These are phyloP conservation scores for Schizothecium vesticola DNA, from an alignment of 495 filamentous ascomycete species.

Conservation along the genomic window DNA sequence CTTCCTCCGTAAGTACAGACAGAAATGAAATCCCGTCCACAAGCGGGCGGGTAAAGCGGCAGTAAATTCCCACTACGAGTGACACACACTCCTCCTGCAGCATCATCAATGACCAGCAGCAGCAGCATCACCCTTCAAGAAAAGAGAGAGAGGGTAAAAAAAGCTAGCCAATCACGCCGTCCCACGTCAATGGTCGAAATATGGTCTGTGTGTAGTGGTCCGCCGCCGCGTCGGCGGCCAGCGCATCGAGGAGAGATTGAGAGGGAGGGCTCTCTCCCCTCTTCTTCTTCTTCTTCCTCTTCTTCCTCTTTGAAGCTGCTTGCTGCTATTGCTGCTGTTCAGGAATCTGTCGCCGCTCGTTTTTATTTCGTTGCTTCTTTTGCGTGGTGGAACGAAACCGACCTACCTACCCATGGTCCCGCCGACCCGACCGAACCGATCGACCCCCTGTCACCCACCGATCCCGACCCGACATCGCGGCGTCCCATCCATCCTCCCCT, in stretches of 20 bases:
- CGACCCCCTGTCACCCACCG: not conserved
- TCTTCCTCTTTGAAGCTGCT: not conserved
- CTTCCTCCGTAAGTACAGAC: not conserved
- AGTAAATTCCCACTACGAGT: not conserved
- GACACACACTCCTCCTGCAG: not conserved
- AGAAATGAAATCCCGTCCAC: not conserved
- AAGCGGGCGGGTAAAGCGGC: not conserved
- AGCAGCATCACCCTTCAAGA: no score
- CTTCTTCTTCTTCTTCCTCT: not conserved
- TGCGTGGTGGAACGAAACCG: not conserved
- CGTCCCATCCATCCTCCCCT: not conserved
- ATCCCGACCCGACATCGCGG: not conserved
- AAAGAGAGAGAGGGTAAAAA: not conserved
- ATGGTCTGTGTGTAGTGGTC: conserved; percentile 28
- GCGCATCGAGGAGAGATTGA: not conserved
- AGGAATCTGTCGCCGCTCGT: not conserved
- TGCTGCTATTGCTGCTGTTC: not conserved
- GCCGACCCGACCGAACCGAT: not conserved
- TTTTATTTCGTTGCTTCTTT: not conserved
- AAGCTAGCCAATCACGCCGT: conserved; percentile 26
- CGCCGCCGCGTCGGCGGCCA: not conserved
- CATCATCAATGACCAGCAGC: not conserved
- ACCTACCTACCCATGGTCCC: no score
- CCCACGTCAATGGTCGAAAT: conserved; percentile 32
- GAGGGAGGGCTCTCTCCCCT: not conserved